These are phyloP conservation scores for Asterionellopsis glacialis DNA, from an alignment of 108 stramenopile genomes.

Conservation along the genomic window DNA sequence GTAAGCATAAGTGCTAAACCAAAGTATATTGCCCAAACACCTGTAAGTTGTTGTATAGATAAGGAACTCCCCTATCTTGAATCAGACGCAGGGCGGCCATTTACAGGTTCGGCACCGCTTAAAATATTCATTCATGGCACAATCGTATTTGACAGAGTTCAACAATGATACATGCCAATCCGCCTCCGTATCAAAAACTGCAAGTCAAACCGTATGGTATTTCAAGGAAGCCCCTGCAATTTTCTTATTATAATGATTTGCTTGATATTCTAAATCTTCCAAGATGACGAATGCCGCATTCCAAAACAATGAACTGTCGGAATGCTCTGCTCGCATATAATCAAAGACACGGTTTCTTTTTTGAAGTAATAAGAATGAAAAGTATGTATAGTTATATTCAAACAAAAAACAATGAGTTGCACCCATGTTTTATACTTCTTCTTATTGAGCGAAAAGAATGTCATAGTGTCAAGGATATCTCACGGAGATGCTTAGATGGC, in stretches of 20 bases:
- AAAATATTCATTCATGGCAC: constrained; percentile 2
- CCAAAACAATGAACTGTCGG: constrained; percentile 12
- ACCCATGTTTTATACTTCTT: too few species aligned
- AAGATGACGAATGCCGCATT: constrained; percentile 13
- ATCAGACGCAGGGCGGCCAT: background rate
- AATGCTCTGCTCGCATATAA: constrained; percentile 5
- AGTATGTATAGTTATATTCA: too few species aligned
- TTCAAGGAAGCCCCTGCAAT: constrained; percentile 7
- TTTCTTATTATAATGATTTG: constrained; percentile 19
- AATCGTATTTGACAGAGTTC: constrained; percentile 5
- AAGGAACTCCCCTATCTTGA: constrained; percentile 6
- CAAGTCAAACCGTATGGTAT: constrained; percentile 3
- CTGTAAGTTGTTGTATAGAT: constrained; percentile 15
- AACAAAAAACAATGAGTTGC: too few species aligned
- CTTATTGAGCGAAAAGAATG: too few species aligned
- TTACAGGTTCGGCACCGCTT: background rate
- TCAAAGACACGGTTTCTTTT: constrained; percentile 14
- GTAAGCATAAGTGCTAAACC: constrained; percentile 15
- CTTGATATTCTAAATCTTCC: constrained; percentile 15
- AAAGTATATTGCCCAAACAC: constrained; percentile 22
- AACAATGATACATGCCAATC: constrained; percentile 9
- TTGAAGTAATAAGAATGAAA: too few species aligned
- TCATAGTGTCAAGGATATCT: too few species aligned
- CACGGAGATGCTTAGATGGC: too few species aligned
- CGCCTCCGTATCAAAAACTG: constrained; percentile 10